Conservation (phyloP, 2,329 filamentous ascomycete genomes). For the Aspergillus hortae region DNA sequence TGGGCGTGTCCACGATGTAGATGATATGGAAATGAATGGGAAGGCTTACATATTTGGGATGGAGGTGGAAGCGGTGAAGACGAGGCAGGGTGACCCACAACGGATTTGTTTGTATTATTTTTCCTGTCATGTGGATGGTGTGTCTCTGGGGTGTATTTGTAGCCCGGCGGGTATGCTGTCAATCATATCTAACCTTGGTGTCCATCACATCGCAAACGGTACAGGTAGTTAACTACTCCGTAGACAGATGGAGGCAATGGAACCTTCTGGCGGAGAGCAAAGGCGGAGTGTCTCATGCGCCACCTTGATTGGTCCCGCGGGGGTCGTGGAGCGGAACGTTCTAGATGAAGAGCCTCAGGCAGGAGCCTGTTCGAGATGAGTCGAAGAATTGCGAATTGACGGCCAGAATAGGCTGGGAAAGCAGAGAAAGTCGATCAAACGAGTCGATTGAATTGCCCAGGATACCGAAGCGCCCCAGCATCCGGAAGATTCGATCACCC, state of each 20-base stretch:
- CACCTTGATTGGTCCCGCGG: conserved; percentile 13
- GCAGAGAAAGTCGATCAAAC: not conserved
- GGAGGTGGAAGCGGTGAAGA: too few species aligned
- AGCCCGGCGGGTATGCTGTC: too few species aligned
- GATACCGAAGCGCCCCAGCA: not conserved
- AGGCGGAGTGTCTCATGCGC: conserved; percentile 1
- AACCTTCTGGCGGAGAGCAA: conserved; percentile 4
- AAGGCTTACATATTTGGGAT: not conserved
- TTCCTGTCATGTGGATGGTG: too few species aligned
- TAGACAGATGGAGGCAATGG: not conserved
- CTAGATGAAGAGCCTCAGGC: conserved; percentile 26
- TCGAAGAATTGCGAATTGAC: not conserved
- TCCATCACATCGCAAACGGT: too few species aligned
- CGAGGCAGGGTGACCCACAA: too few species aligned
- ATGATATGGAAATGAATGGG: not conserved
- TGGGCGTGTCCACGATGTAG: not conserved
- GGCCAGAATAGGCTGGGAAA: not conserved
- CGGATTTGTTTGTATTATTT: too few species aligned
- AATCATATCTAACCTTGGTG: too few species aligned
- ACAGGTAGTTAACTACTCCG: too few species aligned
- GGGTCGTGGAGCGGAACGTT: conserved; percentile 29
- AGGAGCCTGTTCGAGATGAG: not conserved
- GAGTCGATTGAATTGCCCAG: not conserved
- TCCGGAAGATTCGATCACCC: not conserved
- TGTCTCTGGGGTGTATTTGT: too few species aligned